Conservation (phyloP, 441 rosid species). For the Capsella rubella region DNA sequence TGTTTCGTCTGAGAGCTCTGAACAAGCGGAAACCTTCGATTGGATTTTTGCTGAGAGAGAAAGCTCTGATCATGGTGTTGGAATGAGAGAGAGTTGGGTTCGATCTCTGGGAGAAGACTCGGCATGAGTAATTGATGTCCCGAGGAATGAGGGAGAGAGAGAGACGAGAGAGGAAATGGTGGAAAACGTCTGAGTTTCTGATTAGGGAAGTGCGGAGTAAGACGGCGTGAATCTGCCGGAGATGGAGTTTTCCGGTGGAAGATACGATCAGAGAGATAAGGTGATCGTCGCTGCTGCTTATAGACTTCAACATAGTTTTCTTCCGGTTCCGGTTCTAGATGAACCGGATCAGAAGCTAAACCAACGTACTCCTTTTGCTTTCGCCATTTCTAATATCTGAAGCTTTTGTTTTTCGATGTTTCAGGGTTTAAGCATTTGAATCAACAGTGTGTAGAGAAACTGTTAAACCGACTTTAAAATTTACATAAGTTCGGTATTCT, state of each 20-base stretch:
- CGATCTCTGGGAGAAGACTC: slow-evolving; percentile 54
- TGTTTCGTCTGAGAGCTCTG: slow-evolving; percentile 51
- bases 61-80: slow-evolving; percentile 77
- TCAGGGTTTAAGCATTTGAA: too few species aligned
- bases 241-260: slow-evolving; percentile 53
- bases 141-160: slow-evolving; percentile 48
- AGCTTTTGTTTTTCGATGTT: too few species aligned
- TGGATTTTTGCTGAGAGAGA: slow-evolving; percentile 57
- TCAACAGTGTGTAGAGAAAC: too few species aligned
- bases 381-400: too few species aligned
- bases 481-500: too few species aligned
- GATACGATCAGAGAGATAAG: slow-evolving; percentile 65
- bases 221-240: slow-evolving; percentile 75
- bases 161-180: slow-evolving; percentile 62
- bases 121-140: slow-evolving; percentile 55
- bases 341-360: too few species aligned
- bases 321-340: too few species aligned
- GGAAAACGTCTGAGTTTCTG: slow-evolving; percentile 52
- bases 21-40: slow-evolving; percentile 59
- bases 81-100: slow-evolving; percentile 60
- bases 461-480: too few species aligned
- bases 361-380: too few species aligned
- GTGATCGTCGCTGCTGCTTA: slow-evolving; percentile 27
- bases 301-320: slow-evolving; percentile 20
- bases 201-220: slow-evolving; percentile 57